Evolutionary conservation across 1,284 basidiomycete genomes (phyloP), one percentile per base, ranked within the genome.

Genomic region (Irpex sp.): DNA sequence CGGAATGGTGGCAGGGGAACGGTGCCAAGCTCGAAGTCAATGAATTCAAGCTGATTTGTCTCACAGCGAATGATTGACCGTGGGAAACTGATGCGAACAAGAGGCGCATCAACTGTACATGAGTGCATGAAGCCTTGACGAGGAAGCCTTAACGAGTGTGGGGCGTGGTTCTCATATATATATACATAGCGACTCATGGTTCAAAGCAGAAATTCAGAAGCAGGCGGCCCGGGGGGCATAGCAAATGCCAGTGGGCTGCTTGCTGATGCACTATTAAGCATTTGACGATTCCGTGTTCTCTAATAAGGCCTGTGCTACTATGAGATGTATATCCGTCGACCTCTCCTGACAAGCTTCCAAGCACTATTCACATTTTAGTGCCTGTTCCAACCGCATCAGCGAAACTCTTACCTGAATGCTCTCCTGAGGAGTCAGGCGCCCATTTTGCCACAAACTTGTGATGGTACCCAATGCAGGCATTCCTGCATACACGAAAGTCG

Each of bases 391-490:
- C 43, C 37, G 3, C 37, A 50, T 19, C 49, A 8, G 17, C 15
- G 17, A 17, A 33, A 37, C 17, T 33, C 84, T 71, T 66, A 89
- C 93, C 71, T 79, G 75, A 21, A 88, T 71, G n/a, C 80, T 75
- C 59, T 86, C 76, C 1, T 75, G 73, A 1, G 81, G 70, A 4
- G 76, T 75, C 75, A 90, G 81, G 62, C 81, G 79, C 9, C 95
- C 95, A 5, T 84, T 84, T 70, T 95, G 86, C 87, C 90, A 91
- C 21, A 96, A 66, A 70, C 84, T 92, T 1, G 95, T 96, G 9
- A 96, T 78, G 8, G 84, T 89, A n/a, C 85, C 88, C n/a, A 98
- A 79, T 0, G 96, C 95, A 57, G 97, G 96, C 81, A 98, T 88
- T 64, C 88, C 92, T 0, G 94, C 87, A 33, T 96, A 74, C 0